A percentile compares a stretch with the other conserved stretches of the same genome.
Evolutionary conservation across 345 rosid genomes (phyloP).

Genomic region (Murraya paniculata): DNA sequence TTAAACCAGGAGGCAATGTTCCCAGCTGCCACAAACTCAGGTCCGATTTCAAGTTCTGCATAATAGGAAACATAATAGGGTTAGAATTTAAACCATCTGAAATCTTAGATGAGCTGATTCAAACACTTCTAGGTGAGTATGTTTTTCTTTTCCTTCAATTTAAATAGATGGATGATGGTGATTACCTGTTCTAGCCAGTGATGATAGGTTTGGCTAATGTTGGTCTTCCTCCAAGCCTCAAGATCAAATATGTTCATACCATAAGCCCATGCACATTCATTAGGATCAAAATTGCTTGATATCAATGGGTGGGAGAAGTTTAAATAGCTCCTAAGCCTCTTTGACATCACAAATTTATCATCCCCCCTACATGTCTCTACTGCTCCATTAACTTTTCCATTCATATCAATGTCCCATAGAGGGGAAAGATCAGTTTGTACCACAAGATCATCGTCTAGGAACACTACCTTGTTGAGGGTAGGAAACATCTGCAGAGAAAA

Average conservation of each 20-base stretch:
- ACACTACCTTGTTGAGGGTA: conserved; percentile 79
- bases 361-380: conserved; percentile 87
- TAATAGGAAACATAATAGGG: not conserved
- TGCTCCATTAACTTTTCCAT: conserved; percentile 92
- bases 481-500: conserved; percentile 73
- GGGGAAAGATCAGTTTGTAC: conserved; percentile 91
- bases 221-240: conserved; percentile 88
- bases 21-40: conserved; percentile 98
- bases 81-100: not conserved
- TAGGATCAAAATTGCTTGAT: conserved; percentile 56
- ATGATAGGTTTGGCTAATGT: conserved; percentile 84
- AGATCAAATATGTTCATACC: conserved; percentile 96
- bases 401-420: conserved; percentile 86
- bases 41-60: conserved; percentile 93
- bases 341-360: conserved; percentile 84
- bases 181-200: conserved; percentile 88
- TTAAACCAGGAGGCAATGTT: conserved; percentile 86
- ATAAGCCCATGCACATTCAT: conserved; percentile 97
- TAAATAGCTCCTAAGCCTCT: conserved; percentile 76
- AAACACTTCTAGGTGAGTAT: not conserved
- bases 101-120: not conserved
- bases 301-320: conserved; percentile 88
- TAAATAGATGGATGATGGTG: not conserved
- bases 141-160: not conserved
- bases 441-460: conserved; percentile 91